These are phyloP conservation scores for Exophiala xenobiotica DNA, from an alignment of 2,329 filamentous ascomycete species.

Conservation along the genomic window DNA sequence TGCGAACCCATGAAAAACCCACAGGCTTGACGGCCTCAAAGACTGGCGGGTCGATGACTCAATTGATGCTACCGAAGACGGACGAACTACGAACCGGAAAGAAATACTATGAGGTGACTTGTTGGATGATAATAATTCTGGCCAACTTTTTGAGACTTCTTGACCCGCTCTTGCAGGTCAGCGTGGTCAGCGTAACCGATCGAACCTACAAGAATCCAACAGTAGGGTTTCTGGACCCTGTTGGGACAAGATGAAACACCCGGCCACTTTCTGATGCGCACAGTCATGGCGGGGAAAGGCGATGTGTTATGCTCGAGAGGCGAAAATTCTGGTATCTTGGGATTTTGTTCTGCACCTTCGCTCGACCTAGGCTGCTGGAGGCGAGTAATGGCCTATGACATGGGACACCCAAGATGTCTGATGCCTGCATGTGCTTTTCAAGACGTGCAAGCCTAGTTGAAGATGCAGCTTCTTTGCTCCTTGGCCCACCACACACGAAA, in stretches of 20 bases:
- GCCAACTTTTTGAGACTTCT: slow-evolving; percentile 2
- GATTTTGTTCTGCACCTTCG: neutral
- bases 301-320: slow-evolving; percentile 13
- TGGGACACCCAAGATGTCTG: no score
- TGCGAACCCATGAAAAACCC: neutral
- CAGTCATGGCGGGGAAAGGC: slow-evolving; percentile 21
- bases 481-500: neutral
- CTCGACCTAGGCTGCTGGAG: neutral
- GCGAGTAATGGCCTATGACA: neutral
- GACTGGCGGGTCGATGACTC: slow-evolving; percentile 12
- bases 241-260: slow-evolving; percentile 24
- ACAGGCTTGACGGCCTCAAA: neutral
- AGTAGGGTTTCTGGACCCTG: neutral
- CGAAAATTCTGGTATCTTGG: slow-evolving; percentile 4
- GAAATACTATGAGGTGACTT: no score
- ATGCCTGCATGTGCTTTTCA: neutral
- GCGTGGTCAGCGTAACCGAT: neutral
- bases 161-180: slow-evolving; percentile 2
- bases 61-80: slow-evolving; percentile 8
- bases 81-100: neutral
- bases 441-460: neutral
- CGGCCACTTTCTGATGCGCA: slow-evolving; percentile 7
- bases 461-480: neutral
- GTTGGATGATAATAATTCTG: no score
- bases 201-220: slow-evolving; percentile 6